A percentile compares a stretch with the other conserved stretches of the same genome.
These are phyloP conservation scores for Globisporangium yorkense DNA, from an alignment of 352 stramenopile genomes.

Conservation along the genomic window DNA sequence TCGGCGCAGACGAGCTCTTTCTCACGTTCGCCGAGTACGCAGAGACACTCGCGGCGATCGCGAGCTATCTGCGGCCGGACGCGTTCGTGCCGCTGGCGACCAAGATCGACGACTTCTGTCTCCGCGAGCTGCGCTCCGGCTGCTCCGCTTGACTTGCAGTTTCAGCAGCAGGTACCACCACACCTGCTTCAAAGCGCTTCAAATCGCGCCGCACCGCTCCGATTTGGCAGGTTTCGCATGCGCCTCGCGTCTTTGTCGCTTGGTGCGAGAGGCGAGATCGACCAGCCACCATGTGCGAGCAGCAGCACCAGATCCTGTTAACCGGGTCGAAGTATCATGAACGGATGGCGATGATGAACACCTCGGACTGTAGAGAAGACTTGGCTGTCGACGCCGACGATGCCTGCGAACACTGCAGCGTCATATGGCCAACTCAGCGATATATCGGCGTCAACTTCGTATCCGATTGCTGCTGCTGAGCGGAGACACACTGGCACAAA, in stretches of 20 bases:
- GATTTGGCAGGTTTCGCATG: too few relatives aligned
- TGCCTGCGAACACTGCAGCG: neutral
- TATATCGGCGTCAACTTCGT: neutral
- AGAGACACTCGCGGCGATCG: slow-evolving; percentile 46
- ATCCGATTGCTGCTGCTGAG: neutral
- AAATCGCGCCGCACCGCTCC: too few relatives aligned
- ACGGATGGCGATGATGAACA: too few relatives aligned
- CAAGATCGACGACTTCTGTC: slow-evolving; percentile 60
- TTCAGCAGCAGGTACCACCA: too few relatives aligned
- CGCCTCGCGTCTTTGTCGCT: too few relatives aligned
- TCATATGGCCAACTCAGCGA: neutral
- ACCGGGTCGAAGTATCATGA: too few relatives aligned
- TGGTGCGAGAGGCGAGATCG: too few relatives aligned
- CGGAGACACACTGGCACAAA: neutral
- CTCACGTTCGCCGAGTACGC: slow-evolving; percentile 60
- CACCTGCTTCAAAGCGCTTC: too few relatives aligned
- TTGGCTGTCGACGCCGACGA: neutral
- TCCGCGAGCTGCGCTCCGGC: slow-evolving; percentile 20
- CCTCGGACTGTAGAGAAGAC: neutral
- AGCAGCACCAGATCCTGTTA: too few relatives aligned
- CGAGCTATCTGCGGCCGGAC: slow-evolving; percentile 54
- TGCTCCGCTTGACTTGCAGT: too few relatives aligned
- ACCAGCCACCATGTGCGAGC: too few relatives aligned
- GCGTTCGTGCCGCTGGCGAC: slow-evolving; percentile 48
- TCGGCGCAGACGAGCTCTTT: slow-evolving; percentile 15